These are phyloP conservation scores for Thielaviopsis euricoi DNA, from an alignment of 2,329 filamentous ascomycete species.

Conservation along the genomic window DNA sequence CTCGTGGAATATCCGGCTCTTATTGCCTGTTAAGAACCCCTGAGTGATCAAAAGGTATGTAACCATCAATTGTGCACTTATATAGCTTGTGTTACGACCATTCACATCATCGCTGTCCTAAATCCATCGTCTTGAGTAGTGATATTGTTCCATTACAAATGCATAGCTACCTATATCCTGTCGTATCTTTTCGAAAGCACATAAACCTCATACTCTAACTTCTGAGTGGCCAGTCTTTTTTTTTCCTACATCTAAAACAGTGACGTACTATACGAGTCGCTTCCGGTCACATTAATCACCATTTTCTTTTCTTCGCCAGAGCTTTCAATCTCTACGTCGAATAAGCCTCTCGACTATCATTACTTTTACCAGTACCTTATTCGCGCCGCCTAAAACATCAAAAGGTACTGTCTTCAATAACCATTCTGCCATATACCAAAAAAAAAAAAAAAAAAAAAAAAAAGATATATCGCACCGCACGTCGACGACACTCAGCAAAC, in stretches of 20 bases:
- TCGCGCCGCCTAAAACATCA: neutral
- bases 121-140: too few species aligned
- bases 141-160: too few species aligned
- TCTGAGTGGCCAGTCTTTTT: neutral
- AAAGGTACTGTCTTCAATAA: neutral
- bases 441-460: too few species aligned
- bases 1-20: neutral
- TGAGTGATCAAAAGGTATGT: neutral
- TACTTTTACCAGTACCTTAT: neutral
- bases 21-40: neutral
- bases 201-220: neutral
- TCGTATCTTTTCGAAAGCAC: neutral
- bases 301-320: neutral
- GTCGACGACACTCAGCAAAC: neutral
- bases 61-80: neutral
- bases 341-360: neutral
- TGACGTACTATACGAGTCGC: neutral
- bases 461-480: neutral
- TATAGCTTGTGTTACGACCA: neutral
- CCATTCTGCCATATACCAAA: neutral
- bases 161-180: too few species aligned
- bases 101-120: neutral
- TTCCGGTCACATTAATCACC: neutral
- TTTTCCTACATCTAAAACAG: neutral
- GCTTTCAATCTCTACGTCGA: neutral